phyloP scores from a whole-genome alignment of 2,329 filamentous ascomycete species.

The Nothopassalora personata region DNA sequence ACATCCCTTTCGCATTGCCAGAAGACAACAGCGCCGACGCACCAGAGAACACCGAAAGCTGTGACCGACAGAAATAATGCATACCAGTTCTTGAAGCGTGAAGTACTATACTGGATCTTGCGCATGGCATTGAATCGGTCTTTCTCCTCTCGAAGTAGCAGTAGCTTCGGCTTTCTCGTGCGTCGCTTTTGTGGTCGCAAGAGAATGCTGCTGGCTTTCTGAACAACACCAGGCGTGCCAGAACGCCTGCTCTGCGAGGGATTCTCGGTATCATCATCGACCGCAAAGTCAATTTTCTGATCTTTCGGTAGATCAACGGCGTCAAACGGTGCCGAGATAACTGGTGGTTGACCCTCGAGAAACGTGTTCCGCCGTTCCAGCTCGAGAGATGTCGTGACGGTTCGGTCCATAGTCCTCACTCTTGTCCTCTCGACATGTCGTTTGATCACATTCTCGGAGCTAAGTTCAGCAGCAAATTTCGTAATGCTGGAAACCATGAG shows the following conservation, averaged over 20 bases:
- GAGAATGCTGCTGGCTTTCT: slow-evolving; percentile 18
- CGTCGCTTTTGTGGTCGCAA: slow-evolving; percentile 10
- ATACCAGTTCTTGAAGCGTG: slow-evolving; percentile 65
- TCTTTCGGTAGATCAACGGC: slow-evolving; percentile 7
- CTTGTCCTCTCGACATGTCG: slow-evolving; percentile 54
- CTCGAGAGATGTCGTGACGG: slow-evolving; percentile 50
- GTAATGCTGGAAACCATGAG: slow-evolving; percentile 76
- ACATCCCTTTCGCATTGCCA: slow-evolving; percentile 52
- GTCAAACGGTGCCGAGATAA: slow-evolving; percentile 15
- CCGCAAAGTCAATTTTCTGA: slow-evolving; percentile 13
- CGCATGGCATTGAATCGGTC: slow-evolving; percentile 54
- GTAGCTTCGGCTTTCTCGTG: slow-evolving; percentile 40
- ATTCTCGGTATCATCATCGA: slow-evolving; percentile 1
- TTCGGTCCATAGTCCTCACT: slow-evolving; percentile 49
- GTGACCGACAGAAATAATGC: slow-evolving; percentile 62
- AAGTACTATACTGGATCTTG: slow-evolving; percentile 63
- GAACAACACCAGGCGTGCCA: slow-evolving; percentile 11
- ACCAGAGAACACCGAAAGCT: slow-evolving; percentile 72
- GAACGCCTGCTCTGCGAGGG: background rate
- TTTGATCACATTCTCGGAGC: slow-evolving; percentile 57
- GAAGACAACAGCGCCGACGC: slow-evolving; percentile 73
- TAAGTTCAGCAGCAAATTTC: slow-evolving; percentile 56
- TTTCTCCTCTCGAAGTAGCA: slow-evolving; percentile 52
- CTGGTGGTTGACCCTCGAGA: slow-evolving; percentile 1
- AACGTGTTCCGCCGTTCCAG: slow-evolving; percentile 29